phyloP scores from a whole-genome alignment of 768 basidiomycete genomes.

The Hericium erinaceus region DNA sequence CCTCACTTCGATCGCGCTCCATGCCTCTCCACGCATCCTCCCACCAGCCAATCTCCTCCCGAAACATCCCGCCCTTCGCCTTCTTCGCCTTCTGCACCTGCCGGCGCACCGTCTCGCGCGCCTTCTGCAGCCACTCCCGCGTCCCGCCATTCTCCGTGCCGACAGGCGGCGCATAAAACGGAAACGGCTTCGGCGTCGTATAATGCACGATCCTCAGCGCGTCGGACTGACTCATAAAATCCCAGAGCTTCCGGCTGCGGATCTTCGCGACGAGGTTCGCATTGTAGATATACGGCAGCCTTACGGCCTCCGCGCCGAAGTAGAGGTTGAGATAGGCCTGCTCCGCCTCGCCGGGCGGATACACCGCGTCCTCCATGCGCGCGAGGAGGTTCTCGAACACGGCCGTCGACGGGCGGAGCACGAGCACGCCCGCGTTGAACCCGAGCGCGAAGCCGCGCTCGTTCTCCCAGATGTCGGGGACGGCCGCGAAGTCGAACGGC shows the following conservation, averaged over 20 bases:
- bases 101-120: slow-evolving; percentile 16
- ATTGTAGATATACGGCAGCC: slow-evolving; percentile 33
- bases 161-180: slow-evolving; percentile 1
- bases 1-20: slow-evolving; percentile 9
- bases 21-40: slow-evolving; percentile 23
- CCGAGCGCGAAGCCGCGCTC: slow-evolving; percentile 18
- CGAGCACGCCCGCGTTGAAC: slow-evolving; percentile 33
- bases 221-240: slow-evolving; percentile 15
- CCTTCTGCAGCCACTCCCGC: slow-evolving; percentile 6
- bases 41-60: slow-evolving; percentile 29
- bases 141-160: slow-evolving; percentile 1
- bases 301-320: slow-evolving; percentile 25
- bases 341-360: slow-evolving; percentile 27
- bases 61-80: slow-evolving; percentile 18
- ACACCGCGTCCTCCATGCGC: slow-evolving; percentile 21
- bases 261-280: slow-evolving; percentile 32
- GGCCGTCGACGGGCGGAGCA: slow-evolving; percentile 22
- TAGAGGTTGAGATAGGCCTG: slow-evolving; percentile 34
- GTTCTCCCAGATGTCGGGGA: slow-evolving; percentile 11
- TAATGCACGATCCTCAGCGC: slow-evolving; percentile 31
- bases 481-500: slow-evolving; percentile 26
- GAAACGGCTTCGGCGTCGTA: slow-evolving; percentile 26
- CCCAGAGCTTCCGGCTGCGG: slow-evolving; percentile 26
- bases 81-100: slow-evolving; percentile 16
- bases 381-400: slow-evolving; percentile 24